Percentiles rank a stretch among this genome's conserved stretches.
These are phyloP conservation scores for Arthrobotrys entomopaga DNA, from an alignment of 2,329 filamentous ascomycete genomes.

Conservation along the genomic window DNA sequence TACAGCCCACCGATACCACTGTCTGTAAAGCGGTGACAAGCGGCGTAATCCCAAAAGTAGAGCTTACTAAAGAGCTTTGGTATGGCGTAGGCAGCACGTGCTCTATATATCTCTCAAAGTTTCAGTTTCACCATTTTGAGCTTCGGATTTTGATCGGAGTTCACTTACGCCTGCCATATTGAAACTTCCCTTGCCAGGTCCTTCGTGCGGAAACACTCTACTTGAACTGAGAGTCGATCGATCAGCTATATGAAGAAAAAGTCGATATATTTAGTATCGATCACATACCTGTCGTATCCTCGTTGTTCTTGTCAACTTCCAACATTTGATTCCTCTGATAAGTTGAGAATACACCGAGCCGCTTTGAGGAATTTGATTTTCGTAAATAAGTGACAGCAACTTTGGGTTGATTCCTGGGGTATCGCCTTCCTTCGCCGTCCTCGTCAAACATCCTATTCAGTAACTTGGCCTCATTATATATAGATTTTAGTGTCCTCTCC, in stretches of 20 bases:
- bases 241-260: background rate
- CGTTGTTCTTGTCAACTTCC: conserved; percentile 8
- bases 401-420: background rate
- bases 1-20: background rate
- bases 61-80: conserved; percentile 2
- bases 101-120: background rate
- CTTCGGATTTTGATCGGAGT: background rate
- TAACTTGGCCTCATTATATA: too few relatives aligned
- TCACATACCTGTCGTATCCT: background rate
- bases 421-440: background rate
- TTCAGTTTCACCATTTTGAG: conserved; percentile 1
- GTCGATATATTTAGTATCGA: background rate
- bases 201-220: conserved; percentile 8
- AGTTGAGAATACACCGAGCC: conserved; percentile 5
- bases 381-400: conserved; percentile 3
- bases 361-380: background rate
- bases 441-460: background rate
- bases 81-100: conserved; percentile 1
- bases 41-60: background rate
- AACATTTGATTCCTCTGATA: conserved; percentile 3
- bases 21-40: background rate
- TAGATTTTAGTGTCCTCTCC: too few relatives aligned
- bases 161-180: conserved; percentile 10
- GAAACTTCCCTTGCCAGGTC: background rate
- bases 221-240: background rate